Evolutionary conservation across 2,329 filamentous ascomycete genomes (phyloP), one percentile per base, ranked within the genome.

Genomic region (Neurospora sp.): DNA sequence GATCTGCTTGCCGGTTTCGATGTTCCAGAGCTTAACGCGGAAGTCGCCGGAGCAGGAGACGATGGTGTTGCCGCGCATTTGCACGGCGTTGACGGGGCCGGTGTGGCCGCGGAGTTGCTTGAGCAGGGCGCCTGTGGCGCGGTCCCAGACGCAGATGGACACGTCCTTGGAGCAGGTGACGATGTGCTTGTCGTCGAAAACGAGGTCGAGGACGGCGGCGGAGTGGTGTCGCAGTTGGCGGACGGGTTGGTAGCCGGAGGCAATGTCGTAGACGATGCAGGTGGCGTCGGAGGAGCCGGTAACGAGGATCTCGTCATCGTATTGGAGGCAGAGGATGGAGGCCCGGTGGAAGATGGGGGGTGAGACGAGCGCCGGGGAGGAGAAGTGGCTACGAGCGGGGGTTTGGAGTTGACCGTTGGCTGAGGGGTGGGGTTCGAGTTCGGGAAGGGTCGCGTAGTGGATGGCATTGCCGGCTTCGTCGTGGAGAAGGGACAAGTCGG

Each of bases 151-250:
- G 77, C 94, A 96, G 77, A 99, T 97, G 72, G 87, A 94, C 52
- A 91, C 89, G 80, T 99, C 96, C 81, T 99, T 99, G 78, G 93
- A 97, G 83, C 96, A 99, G 5, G 95, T 97, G 67, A 98, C 91
- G 76, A 99, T 97, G 80, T 97, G 91, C 75, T 91, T 90, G 73
- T 93, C 88, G 78, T 99, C 93, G 74, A 99, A 95, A 73, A 93
- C 95, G 10, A 99, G 89, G 78, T 99, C 96, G 15, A 99, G 86
- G 46, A 99, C 94, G 68, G 96, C 95, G 4, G 93, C 93, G 6
- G 87, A 88, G 81, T 99, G 96, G 72, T 91, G 89, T 40, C 83
- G 82, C 15, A 99, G 88, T 39, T 92, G 91, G 67, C 88, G 89
- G 71, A 97, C 88, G 0, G 96, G 94, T 70, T 87, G 85, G 79